Base-by-base conservation (phyloP, 2,329 filamentous ascomycete species). In the Xylaria sp. region DNA sequence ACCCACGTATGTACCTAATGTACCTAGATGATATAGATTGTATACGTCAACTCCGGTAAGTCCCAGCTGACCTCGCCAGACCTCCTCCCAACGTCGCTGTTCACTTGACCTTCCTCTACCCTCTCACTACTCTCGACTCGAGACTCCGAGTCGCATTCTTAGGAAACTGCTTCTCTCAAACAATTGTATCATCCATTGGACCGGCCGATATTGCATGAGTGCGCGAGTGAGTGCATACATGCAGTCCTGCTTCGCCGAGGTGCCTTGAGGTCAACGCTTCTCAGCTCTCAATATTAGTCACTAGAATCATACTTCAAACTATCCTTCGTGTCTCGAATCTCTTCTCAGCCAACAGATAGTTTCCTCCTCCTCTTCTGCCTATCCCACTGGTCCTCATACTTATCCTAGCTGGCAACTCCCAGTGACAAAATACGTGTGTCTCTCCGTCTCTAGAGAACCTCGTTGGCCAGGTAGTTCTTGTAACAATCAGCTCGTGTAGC, bases 21-120 rank as follows among this genome's bases (percentile, higher is more conserved):
- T 41, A 43, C 41, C 15, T 46, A 46, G 15, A 15, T 46, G 41
- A 6, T 43, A 15, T 15, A 43, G 41, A 46, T 7, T 6, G 46
- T 23, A 48, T 49, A 49, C 46, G 46, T 65, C 61, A 70, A 69
- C 68, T 58, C 18, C 3, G 43, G 62, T 64, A 64, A 56, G 58
- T 66, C 66, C 69, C 72, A 28, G 64, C 58, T 74, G 71, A 74
- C 73, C 52, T 61, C 70, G 68, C 64, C 66, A 57, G 57, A 62
- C 18, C 63, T 57, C 64, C 28, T 28, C 28, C 28, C 56, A 31
- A 46, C 56, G 20, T 46, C 62, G 55, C 56, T 56, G 55, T 61
- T 59, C 69, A 64, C 54, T 62, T 68, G 54, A 66, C 64, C 62
- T 49, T 56, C 39, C 25, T 58, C 20, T 57, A 7, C 12, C 48